phyloP scores from a whole-genome alignment of 108 stramenopile species.

The Cyclotella kingstonii region DNA sequence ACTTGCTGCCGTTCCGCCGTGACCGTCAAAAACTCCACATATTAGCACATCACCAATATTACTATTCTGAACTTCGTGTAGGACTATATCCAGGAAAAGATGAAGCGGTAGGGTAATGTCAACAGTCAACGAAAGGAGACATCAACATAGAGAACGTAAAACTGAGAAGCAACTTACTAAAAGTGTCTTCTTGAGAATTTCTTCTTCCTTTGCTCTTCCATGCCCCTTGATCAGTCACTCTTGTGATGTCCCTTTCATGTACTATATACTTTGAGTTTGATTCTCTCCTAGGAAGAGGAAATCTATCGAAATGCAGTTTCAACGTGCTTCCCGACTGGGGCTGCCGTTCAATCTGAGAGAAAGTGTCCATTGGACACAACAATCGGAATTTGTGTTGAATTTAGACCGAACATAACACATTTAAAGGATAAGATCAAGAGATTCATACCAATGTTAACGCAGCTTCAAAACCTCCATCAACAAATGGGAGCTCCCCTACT shows the following conservation, averaged over 20 bases:
- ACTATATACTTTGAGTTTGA: conserved; percentile 1
- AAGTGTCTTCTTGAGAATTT: conserved; percentile 71
- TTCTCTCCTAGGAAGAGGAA: background rate
- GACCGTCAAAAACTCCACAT: conserved; percentile 83
- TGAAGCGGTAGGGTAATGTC: too few relatives aligned
- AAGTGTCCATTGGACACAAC: background rate
- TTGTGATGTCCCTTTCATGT: conserved; percentile 3
- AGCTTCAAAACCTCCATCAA: conserved; percentile 66
- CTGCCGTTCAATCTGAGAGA: conserved; percentile 34
- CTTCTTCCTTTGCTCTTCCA: conserved; percentile 76
- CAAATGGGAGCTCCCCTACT: conserved; percentile 71
- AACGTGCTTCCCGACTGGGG: conserved; percentile 35
- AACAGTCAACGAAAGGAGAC: too few relatives aligned
- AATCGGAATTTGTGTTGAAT: background rate
- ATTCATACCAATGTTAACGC: conserved; percentile 55
- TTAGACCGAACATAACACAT: background rate
- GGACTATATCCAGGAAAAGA: conserved; percentile 24
- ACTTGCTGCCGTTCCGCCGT: conserved; percentile 70
- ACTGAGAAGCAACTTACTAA: too few relatives aligned
- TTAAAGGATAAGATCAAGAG: background rate
- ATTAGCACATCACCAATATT: conserved; percentile 53
- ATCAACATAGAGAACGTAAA: too few relatives aligned
- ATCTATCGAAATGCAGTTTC: conserved; percentile 73
- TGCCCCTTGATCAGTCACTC: conserved; percentile 61
- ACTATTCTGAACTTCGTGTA: conserved; percentile 62